A percentile compares a stretch with the other conserved stretches of the same genome.
phyloP scores from a whole-genome alignment of 495 filamentous ascomycete genomes.

The Xeromyces bisporus region DNA sequence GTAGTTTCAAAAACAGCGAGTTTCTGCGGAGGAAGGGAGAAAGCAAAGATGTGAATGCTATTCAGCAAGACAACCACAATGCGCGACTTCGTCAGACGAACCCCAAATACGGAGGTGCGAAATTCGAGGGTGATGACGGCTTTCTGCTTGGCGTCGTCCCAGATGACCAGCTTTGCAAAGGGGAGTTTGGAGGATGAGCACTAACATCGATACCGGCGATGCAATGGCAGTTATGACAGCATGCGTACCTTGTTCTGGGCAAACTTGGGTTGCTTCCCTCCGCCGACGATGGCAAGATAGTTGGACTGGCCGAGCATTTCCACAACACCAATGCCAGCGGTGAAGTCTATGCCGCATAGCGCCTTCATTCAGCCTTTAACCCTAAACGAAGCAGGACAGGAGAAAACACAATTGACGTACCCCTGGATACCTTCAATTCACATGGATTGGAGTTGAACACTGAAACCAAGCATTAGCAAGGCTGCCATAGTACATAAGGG shows the following conservation, averaged over 20 bases:
- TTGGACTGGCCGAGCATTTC: slow-evolving; percentile 82
- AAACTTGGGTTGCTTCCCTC: slow-evolving; percentile 73
- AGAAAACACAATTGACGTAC: slow-evolving; percentile 21
- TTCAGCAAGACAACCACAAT: slow-evolving; percentile 72
- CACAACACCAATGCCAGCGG: slow-evolving; percentile 65
- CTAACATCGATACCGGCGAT: too few species aligned
- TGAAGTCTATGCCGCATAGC: slow-evolving; percentile 44
- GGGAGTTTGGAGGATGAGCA: too few species aligned
- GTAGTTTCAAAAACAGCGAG: slow-evolving; percentile 67
- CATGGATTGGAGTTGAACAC: slow-evolving; percentile 68
- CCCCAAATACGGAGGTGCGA: slow-evolving; percentile 56
- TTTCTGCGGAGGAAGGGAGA: slow-evolving; percentile 57
- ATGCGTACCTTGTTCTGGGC: slow-evolving; percentile 62
- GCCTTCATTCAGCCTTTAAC: not conserved
- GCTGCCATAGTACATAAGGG: too few species aligned
- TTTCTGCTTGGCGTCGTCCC: slow-evolving; percentile 75
- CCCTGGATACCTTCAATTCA: slow-evolving; percentile 50
- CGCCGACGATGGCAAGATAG: slow-evolving; percentile 79
- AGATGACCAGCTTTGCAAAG: slow-evolving; percentile 60
- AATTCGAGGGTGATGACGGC: slow-evolving; percentile 58
- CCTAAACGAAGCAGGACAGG: slow-evolving; percentile 1
- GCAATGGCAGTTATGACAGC: slow-evolving; percentile 1
- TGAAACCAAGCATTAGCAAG: too few species aligned
- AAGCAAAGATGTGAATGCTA: slow-evolving; percentile 70
- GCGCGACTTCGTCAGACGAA: slow-evolving; percentile 58